phyloP scores from a whole-genome alignment of 2,329 filamentous ascomycete genomes.

The Fonsecaea monophora region DNA sequence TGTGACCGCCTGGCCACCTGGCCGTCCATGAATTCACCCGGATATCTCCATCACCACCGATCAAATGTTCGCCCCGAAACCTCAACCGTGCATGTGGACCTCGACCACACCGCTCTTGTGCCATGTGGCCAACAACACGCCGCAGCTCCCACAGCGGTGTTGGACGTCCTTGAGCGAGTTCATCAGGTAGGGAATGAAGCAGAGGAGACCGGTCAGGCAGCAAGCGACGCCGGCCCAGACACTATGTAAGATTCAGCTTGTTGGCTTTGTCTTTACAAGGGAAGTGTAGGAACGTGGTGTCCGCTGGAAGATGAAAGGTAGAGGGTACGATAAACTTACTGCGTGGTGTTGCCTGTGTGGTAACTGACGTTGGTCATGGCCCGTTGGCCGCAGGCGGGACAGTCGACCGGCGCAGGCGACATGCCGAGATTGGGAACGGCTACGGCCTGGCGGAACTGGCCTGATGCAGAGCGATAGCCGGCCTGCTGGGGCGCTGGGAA shows the following conservation, averaged over 20 bases:
- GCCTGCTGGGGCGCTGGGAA: background rate
- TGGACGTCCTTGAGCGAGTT: conserved; percentile 5
- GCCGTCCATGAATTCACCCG: background rate
- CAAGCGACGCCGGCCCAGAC: conserved; percentile 3
- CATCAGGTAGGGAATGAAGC: conserved; percentile 2
- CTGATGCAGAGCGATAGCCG: background rate
- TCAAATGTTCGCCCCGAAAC: background rate
- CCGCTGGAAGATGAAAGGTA: no score
- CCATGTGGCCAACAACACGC: conserved; percentile 1
- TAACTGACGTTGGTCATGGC: conserved; percentile 3
- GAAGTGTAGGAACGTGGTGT: no score
- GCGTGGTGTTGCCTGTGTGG: conserved; percentile 1
- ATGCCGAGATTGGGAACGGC: conserved; percentile 2
- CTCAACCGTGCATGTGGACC: conserved; percentile 4
- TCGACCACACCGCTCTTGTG: conserved; percentile 5
- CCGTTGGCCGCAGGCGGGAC: background rate
- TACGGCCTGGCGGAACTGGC: background rate
- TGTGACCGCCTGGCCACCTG: background rate
- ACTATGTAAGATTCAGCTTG: background rate
- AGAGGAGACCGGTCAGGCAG: conserved; percentile 4
- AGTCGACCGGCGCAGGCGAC: background rate
- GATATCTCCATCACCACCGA: no score
- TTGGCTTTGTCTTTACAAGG: background rate
- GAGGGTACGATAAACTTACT: background rate
- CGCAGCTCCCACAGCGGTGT: background rate